Evolutionary conservation across 257 asterid species (phyloP).

Genomic region (Fraxinus cuspidata): DNA sequence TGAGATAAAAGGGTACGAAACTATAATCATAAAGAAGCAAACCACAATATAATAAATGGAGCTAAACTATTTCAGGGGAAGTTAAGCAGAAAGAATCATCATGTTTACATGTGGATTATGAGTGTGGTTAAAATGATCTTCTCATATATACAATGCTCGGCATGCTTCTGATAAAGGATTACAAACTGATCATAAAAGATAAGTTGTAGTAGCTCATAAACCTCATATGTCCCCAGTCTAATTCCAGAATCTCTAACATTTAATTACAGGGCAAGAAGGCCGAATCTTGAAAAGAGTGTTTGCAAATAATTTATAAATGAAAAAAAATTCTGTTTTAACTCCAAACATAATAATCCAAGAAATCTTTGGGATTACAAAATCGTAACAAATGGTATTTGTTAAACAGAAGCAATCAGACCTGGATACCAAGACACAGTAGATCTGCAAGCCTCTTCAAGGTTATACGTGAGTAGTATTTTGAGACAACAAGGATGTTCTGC

Average conservation of each 20-base stretch:
- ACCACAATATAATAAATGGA: background rate
- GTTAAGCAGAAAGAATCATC: background rate
- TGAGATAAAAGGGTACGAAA: background rate
- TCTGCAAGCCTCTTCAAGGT: slow-evolving; percentile 92
- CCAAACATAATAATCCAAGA: background rate
- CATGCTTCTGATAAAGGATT: background rate
- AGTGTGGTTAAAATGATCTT: background rate
- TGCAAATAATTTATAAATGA: background rate
- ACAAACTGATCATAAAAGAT: background rate
- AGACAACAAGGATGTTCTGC: slow-evolving; percentile 95
- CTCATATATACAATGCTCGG: background rate
- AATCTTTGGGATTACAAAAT: background rate
- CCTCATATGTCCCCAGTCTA: slow-evolving; percentile 2
- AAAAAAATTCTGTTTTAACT: background rate
- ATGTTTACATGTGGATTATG: background rate
- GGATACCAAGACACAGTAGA: slow-evolving; percentile 72
- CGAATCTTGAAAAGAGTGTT: background rate
- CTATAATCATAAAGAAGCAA: background rate
- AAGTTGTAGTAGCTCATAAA: background rate
- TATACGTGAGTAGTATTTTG: slow-evolving; percentile 86
- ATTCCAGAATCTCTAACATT: background rate
- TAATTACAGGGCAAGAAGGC: background rate
- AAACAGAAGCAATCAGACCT: slow-evolving; percentile 46
- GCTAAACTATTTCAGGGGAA: background rate
- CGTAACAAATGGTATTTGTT: background rate